Evolutionary conservation across 1,139 yeast species (phyloP), one percentile per base, ranked within the genome.

Genomic region (Hemisphaericaspora xylofermentans): DNA sequence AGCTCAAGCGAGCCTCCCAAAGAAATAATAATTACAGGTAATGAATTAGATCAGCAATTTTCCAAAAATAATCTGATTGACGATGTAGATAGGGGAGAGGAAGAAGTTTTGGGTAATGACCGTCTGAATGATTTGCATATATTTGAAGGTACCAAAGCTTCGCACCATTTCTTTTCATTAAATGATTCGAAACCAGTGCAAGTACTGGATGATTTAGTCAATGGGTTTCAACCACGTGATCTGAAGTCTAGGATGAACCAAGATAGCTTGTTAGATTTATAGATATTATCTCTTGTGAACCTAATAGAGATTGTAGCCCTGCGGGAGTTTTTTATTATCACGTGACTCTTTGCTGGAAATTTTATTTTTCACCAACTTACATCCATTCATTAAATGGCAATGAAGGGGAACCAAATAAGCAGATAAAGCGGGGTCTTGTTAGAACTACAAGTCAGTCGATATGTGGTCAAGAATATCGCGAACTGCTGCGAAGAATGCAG

Each of bases 251-350:
- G n/a, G 18, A 26, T 8, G 8, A 37, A 41, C n/a, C 41, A 41
- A 21, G 33, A 24, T 9, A 46, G 41, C 33, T 47, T 47, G 30
- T 33, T 47, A 29, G 50, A 47, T 37, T 31, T 46, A 38, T 46
- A 43, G 35, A 12, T 8, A 7, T 4, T 31, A 12, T 16, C 8
- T 16, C 12, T n/a, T n/a, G n/a, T n/a, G n/a, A n/a, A n/a, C n/a
- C n/a, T n/a, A n/a, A n/a, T n/a, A n/a, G n/a, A n/a, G n/a, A n/a
- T n/a, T n/a, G n/a, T n/a, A n/a, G n/a, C n/a, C n/a, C n/a, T n/a
- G n/a, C n/a, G n/a, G n/a, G 17, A 27, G 12, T 9, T 15, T 13
- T 6, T 15, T 13, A 9, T 6, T 13, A 9, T 36, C 38, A 36
- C 38, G 38, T 36, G 38, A 36, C 6, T 6, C 30, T 8, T 24